Evolutionary conservation across 176 grass and related monocot species (phyloP).

Genomic region (Chrysopogon serrulatus): DNA sequence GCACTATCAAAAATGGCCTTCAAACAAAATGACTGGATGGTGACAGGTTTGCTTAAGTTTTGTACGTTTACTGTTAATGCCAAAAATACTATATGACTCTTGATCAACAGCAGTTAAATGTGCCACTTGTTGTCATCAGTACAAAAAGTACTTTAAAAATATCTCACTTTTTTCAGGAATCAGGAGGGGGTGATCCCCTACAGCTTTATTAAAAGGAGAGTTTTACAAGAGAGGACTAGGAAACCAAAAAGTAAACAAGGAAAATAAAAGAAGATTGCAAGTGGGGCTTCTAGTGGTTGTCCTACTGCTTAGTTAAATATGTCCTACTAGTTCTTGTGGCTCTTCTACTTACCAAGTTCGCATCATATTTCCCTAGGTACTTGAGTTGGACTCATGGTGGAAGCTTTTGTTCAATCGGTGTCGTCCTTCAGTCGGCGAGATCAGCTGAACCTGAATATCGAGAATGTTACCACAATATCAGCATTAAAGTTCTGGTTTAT

Average conservation of each 20-base stretch:
- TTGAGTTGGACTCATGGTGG: not conserved
- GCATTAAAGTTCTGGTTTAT: not conserved
- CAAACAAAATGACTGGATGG: not conserved
- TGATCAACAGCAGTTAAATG: not conserved
- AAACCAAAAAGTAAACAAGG: not conserved
- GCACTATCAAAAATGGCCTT: not conserved
- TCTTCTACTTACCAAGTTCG: not conserved
- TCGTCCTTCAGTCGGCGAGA: not conserved
- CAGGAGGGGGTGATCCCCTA: not conserved
- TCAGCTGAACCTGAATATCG: not conserved
- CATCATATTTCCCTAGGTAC: not conserved
- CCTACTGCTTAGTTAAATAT: not conserved
- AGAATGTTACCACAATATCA: no score
- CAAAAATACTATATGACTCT: not conserved
- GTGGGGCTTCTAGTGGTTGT: not conserved
- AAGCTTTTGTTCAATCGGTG: not conserved
- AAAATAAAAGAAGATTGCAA: not conserved
- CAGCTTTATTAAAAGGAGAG: not conserved
- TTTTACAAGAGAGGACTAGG: not conserved
- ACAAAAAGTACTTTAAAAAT: not conserved
- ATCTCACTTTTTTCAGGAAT: not conserved
- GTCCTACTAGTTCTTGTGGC: not conserved
- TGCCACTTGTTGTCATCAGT: not conserved
- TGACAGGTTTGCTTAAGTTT: not conserved
- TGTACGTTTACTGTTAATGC: not conserved